Conservation (phyloP, 345 rosid genomes). For the Eutrema yunnanense region DNA sequence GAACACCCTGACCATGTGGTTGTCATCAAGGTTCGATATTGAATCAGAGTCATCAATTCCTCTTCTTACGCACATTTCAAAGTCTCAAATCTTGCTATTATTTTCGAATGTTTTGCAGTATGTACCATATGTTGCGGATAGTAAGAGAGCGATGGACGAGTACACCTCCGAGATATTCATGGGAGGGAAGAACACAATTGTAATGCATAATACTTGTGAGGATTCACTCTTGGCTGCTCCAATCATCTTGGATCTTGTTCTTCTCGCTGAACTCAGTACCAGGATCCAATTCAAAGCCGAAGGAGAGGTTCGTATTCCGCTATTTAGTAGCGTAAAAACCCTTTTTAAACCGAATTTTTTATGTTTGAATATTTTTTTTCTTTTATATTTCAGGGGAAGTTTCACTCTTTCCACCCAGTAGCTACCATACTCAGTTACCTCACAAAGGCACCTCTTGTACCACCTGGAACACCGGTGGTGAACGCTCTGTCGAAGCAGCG, state of each 20-base stretch:
- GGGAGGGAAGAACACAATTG: conserved; percentile 95
- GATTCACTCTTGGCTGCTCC: conserved; percentile 99
- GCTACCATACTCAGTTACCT: conserved; percentile 97
- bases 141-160: conserved; percentile 99
- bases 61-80: background rate
- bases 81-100: background rate
- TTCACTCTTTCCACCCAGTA: conserved; percentile 96
- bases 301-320: conserved; percentile 55
- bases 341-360: background rate
- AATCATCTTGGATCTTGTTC: conserved; percentile 90
- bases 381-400: conserved; percentile 57
- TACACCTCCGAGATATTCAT: conserved; percentile 97
- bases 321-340: background rate
- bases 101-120: conserved; percentile 38
- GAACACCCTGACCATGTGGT: conserved; percentile 99
- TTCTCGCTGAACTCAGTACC: conserved; percentile 92
- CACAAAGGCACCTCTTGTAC: conserved; percentile 89
- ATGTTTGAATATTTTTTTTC: background rate
- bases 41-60: background rate
- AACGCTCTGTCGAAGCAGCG: conserved; percentile 95
- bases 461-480: conserved; percentile 94
- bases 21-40: conserved; percentile 75
- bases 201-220: conserved; percentile 90
- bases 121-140: conserved; percentile 90
- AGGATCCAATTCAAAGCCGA: conserved; percentile 90